Evolutionary conservation across 805 yeast genomes (phyloP).

Genomic region (Barnettozyma vustinii): DNA sequence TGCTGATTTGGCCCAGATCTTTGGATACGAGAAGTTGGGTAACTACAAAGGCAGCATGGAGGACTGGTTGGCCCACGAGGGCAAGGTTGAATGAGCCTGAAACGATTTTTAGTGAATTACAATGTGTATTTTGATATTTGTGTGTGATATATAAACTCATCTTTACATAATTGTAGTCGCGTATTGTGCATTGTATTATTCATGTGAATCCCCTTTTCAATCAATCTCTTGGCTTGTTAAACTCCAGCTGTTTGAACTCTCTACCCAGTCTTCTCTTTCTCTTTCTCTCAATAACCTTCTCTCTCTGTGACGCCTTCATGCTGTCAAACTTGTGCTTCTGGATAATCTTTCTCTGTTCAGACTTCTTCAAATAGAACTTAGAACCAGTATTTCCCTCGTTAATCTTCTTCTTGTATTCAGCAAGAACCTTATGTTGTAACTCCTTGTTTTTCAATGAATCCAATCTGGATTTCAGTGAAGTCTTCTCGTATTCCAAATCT

Average conservation of each 20-base stretch:
- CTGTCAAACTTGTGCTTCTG: constrained; percentile 74
- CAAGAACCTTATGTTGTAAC: constrained; percentile 63
- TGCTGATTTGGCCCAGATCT: constrained; percentile 85
- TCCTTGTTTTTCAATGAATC: constrained; percentile 71
- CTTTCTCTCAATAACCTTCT: constrained; percentile 81
- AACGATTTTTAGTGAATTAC: background rate
- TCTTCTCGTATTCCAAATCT: constrained; percentile 50
- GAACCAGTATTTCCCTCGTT: constrained; percentile 41
- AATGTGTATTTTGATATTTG: background rate
- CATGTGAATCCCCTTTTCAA: background rate
- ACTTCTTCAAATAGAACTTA: constrained; percentile 55
- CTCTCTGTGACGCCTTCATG: constrained; percentile 68
- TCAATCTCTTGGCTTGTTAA: constrained; percentile 27
- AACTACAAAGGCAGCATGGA: constrained; percentile 83
- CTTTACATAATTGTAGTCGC: background rate
- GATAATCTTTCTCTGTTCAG: constrained; percentile 67
- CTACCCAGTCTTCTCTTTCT: constrained; percentile 79
- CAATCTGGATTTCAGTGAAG: constrained; percentile 60
- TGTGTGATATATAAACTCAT: background rate
- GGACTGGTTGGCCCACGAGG: constrained; percentile 64
- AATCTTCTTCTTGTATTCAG: constrained; percentile 42
- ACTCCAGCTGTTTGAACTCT: constrained; percentile 56
- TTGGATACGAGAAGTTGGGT: constrained; percentile 80
- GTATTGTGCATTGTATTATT: background rate
- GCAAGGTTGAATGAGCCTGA: constrained; percentile 19